These are phyloP conservation scores for Eurotiales sp. DNA, from an alignment of 2,329 filamentous ascomycete genomes.

Conservation along the genomic window DNA sequence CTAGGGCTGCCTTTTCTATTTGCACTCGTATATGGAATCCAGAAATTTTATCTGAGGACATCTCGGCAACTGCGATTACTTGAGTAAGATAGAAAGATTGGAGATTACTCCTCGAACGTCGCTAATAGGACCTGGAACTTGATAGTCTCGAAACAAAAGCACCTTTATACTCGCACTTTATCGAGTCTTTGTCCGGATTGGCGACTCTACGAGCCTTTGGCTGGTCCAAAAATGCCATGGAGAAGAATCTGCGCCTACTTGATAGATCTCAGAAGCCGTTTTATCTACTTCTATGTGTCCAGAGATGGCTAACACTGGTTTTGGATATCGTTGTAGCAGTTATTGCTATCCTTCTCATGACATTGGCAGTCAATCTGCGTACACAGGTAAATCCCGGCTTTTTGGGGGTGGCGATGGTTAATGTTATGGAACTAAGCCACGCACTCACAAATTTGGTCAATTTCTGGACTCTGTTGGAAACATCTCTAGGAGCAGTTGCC, in stretches of 20 bases:
- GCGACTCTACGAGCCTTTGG: slow-evolving; percentile 55
- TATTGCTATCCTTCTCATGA: slow-evolving; percentile 47
- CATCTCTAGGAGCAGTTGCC: slow-evolving; percentile 53
- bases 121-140: neutral
- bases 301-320: slow-evolving; percentile 55
- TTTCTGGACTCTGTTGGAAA: slow-evolving; percentile 57
- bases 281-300: slow-evolving; percentile 55
- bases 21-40: slow-evolving; percentile 47
- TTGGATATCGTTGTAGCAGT: slow-evolving; percentile 49
- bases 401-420: slow-evolving; percentile 53
- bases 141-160: slow-evolving; percentile 54
- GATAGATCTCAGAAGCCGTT: slow-evolving; percentile 55
- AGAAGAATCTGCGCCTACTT: slow-evolving; percentile 46
- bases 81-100: slow-evolving; percentile 41
- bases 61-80: slow-evolving; percentile 58
- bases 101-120: neutral
- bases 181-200: slow-evolving; percentile 54
- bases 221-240: slow-evolving; percentile 44
- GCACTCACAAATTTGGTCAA: slow-evolving; percentile 48
- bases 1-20: slow-evolving; percentile 50
- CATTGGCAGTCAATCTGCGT: slow-evolving; percentile 44
- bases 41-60: slow-evolving; percentile 57
- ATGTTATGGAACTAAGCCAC: slow-evolving; percentile 51
- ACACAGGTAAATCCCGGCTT: slow-evolving; percentile 45
- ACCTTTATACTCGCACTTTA: slow-evolving; percentile 56